phyloP scores from a whole-genome alignment of 1,284 basidiomycete species.

The Pseudozyma tsukubaensis region DNA sequence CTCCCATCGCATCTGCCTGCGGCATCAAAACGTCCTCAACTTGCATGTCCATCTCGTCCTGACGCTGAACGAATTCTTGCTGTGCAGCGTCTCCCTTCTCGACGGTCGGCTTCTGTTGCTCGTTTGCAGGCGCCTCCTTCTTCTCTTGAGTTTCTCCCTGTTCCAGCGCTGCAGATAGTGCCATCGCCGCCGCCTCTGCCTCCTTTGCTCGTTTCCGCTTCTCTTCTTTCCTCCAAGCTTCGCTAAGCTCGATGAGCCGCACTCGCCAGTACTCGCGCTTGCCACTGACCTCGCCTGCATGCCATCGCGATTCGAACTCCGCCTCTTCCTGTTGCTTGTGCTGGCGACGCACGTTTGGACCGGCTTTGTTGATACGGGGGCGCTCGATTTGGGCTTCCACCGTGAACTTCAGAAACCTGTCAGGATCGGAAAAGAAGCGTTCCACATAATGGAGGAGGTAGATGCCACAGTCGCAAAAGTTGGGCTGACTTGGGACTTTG shows the following conservation, averaged over 20 bases:
- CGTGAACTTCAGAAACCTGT: conserved; percentile 28
- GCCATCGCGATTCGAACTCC: conserved; percentile 22
- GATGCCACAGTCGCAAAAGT: conserved; percentile 84
- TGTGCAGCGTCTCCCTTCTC: background rate
- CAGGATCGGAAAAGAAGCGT: conserved; percentile 61
- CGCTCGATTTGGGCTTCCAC: conserved; percentile 8
- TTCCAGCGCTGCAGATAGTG: no score
- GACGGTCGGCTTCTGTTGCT: background rate
- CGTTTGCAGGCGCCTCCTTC: background rate
- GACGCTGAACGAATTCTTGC: background rate
- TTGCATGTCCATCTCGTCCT: background rate
- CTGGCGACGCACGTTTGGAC: conserved; percentile 1
- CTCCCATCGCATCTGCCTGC: background rate
- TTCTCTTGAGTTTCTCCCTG: conserved; percentile 1
- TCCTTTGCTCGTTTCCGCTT: conserved; percentile 16
- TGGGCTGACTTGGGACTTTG: conserved; percentile 77
- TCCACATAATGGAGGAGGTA: conserved; percentile 65
- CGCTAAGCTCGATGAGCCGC: conserved; percentile 26
- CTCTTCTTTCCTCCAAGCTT: conserved; percentile 6
- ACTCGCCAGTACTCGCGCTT: conserved; percentile 38
- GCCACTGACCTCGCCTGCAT: conserved; percentile 34
- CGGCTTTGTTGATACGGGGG: background rate
- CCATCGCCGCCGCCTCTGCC: conserved; percentile 3
- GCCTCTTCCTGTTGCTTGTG: conserved; percentile 3
- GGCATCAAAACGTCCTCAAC: background rate